Conservation (phyloP, 2,329 filamentous ascomycete genomes). For the Fusarium sp. region DNA sequence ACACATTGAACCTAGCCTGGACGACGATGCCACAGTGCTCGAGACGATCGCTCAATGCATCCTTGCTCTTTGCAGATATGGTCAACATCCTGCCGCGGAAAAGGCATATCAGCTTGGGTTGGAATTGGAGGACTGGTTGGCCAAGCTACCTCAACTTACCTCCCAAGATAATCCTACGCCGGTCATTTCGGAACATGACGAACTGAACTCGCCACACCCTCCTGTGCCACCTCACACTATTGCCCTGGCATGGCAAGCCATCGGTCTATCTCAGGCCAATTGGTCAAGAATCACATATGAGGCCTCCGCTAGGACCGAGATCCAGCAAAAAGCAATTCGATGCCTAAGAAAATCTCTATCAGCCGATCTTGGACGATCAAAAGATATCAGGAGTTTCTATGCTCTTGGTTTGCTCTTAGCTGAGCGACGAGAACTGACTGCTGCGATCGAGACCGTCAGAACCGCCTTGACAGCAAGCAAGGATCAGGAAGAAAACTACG, state of each 20-base stretch:
- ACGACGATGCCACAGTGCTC: slow-evolving; percentile 81
- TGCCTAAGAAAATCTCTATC: slow-evolving; percentile 79
- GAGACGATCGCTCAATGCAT: slow-evolving; percentile 85
- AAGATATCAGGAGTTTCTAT: slow-evolving; percentile 82
- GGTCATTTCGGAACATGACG: slow-evolving; percentile 47
- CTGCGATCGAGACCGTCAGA: slow-evolving; percentile 86
- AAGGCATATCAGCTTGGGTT: slow-evolving; percentile 78
- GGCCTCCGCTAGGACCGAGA: slow-evolving; percentile 73
- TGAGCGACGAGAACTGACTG: slow-evolving; percentile 82
- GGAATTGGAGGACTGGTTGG: slow-evolving; percentile 80
- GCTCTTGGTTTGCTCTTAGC: slow-evolving; percentile 86
- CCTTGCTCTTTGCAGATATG: slow-evolving; percentile 83
- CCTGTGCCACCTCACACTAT: slow-evolving; percentile 69
- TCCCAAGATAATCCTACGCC: slow-evolving; percentile 44
- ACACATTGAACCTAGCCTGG: slow-evolving; percentile 75
- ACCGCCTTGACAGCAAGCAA: slow-evolving; percentile 74
- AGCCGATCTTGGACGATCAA: slow-evolving; percentile 71
- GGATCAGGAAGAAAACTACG: slow-evolving; percentile 57
- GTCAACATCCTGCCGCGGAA: slow-evolving; percentile 77
- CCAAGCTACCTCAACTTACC: slow-evolving; percentile 61
- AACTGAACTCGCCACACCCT: slow-evolving; percentile 52
- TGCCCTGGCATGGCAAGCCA: slow-evolving; percentile 81
- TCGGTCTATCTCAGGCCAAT: slow-evolving; percentile 86
- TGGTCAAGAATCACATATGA: slow-evolving; percentile 88
- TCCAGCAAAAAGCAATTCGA: slow-evolving; percentile 81